Base-by-base conservation (phyloP, 768 basidiomycete genomes). In the Pleurotus tuber-regium region DNA sequence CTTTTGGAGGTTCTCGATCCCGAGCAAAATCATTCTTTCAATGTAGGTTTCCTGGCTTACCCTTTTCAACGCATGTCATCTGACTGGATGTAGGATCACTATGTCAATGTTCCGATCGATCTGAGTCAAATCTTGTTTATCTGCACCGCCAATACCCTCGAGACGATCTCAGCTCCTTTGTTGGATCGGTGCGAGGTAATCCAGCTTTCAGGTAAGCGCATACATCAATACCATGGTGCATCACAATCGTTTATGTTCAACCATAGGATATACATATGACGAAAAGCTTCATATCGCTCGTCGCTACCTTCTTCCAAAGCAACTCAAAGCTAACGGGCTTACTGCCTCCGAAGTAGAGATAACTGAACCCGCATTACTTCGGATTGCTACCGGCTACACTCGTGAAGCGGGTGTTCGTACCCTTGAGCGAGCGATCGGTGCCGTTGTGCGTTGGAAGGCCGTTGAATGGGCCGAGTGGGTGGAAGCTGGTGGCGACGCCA, bases 351-450 rank as follows among this genome's bases (percentile, higher is more conserved):
- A 86, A 23, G 70, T 96, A 23, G 66, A 70, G 18, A 69, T 97
- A 36, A 82, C 82, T 0, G 85, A 92, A 46, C 80, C 83, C 8
- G 84, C 86, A 0, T 65, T 96, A 25, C 67, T 86, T 50, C 78
- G 82, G 44, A 78, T 96, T 43, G 84, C 87, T 16, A 88, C 85
- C 1, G 76, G 83, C 12, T 95, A 92, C 60, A 95, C 94, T 1
- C 76, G 90, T 4, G 94, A 98, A 66, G 92, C 93, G 0, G 95
- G 95, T 28, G 94, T 98, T n/a, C 82, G 95, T 29, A 84, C 83
- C 39, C 78, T 96, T 12, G 94, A 97, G 61, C 81, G 94, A 10
- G 83, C 89, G 2, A 83, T 98, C 35, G 92, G 91, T 2, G 78
- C 85, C 19, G 85, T 98, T n/a, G 88, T 88, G n/a, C 72, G 94